Base-by-base conservation (phyloP, 257 asterid genomes). In the Henckelia pumila region DNA sequence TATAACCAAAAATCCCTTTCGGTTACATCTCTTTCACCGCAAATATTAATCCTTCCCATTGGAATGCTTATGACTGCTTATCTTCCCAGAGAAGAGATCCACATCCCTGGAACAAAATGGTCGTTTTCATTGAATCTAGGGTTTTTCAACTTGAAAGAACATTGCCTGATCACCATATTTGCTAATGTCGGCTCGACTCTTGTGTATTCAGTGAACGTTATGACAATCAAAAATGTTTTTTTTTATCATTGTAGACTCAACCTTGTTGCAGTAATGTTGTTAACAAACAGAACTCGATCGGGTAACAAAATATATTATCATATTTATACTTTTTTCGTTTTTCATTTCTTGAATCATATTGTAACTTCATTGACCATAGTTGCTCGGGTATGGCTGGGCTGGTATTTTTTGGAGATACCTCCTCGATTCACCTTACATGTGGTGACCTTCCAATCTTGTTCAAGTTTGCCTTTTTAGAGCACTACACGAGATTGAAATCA, bases 341-440 rank as follows among this genome's bases (percentile, higher is more conserved):
- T 26, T 26, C 30, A 26, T 63, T 23, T 50, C 10, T 32, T 1
- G 2, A 16, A 40, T 22, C 21, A 26, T 61, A 55, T 5, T 20
- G 6, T 9, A 21, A 23, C 9, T 16, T 52, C 10, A 19, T 35
- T 37, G 16, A 8, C 6, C 53, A 73, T 28, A 84, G 95, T 33
- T 87, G 84, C 87, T 87, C 17, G 95, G 95, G n/a, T 87, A 84
- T 32, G 95, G 91, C 1, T 87, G 91, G 95, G 95, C 95, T 11
- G 95, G 91, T 1, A 67, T 87, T 16, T 87, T 82, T 73, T 73
- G 91, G 11, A 87, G 79, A 59, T 87, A 73, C 58, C 84, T 87
- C 0, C 86, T 87, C 1, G 95, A 87, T 59, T 87, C 95, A 0
- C 95, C 95, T 0, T 82, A 87, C 81, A 87, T 87, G 95, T 87